Percentiles rank a stretch among this genome's conserved stretches.
phyloP scores from a whole-genome alignment of 2,329 filamentous ascomycete species.

The Lithohypha guttulata region DNA sequence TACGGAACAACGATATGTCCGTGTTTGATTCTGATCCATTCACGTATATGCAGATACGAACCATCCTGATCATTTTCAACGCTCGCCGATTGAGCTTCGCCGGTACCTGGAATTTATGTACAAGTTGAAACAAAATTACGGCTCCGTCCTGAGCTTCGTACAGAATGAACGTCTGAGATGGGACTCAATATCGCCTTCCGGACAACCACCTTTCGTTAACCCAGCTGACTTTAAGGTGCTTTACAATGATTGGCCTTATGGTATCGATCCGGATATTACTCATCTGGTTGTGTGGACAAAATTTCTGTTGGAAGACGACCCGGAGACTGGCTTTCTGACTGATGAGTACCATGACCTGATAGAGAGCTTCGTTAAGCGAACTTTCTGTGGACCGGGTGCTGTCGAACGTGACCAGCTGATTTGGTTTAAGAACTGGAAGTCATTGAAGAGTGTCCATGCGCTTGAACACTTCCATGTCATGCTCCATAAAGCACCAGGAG shows the following conservation, averaged over 20 bases:
- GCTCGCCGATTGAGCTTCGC: conserved; percentile 66
- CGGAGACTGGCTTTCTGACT: conserved; percentile 55
- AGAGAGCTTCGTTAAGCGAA: conserved; percentile 56
- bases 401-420: conserved; percentile 43
- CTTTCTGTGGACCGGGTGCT: conserved; percentile 49
- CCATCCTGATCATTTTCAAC: conserved; percentile 63
- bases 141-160: conserved; percentile 69
- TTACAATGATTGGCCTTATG: conserved; percentile 92
- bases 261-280: conserved; percentile 63
- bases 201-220: conserved; percentile 33
- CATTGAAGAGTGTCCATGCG: conserved; percentile 71
- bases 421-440: conserved; percentile 92
- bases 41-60: conserved; percentile 51
- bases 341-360: conserved; percentile 53
- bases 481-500: conserved; percentile 63
- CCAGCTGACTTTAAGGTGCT: conserved; percentile 52
- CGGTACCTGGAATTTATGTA: conserved; percentile 63
- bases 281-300: conserved; percentile 93
- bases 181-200: conserved; percentile 38
- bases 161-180: conserved; percentile 60
- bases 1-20: too few relatives aligned
- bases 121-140: conserved; percentile 54
- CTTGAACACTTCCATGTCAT: conserved; percentile 95
- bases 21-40: too few relatives aligned
- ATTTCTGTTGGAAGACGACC: conserved; percentile 64